Conservation (phyloP, 108 stramenopile species). For the Skeletonema potamos region DNA sequence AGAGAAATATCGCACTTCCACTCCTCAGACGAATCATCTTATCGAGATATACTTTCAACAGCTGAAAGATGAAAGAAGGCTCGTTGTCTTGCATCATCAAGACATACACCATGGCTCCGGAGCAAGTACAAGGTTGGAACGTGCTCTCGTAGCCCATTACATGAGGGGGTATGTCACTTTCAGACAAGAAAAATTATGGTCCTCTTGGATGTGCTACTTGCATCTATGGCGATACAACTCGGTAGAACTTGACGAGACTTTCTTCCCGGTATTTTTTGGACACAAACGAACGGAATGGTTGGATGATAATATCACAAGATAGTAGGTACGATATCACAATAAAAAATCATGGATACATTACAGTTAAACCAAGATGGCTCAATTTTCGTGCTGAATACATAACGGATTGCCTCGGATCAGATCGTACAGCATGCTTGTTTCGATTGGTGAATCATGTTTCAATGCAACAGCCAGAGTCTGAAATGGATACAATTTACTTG, state of each 20-base stretch:
- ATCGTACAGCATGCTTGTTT: conserved; percentile 37
- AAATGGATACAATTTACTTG: conserved; percentile 37
- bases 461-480: conserved; percentile 23
- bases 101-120: conserved; percentile 30
- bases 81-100: conserved; percentile 30
- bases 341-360: background rate
- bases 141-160: conserved; percentile 40
- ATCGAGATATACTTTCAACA: background rate
- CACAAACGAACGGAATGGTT: conserved; percentile 4
- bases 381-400: conserved; percentile 13
- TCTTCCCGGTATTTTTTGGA: conserved; percentile 42
- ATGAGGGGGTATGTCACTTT: conserved; percentile 24
- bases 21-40: conserved; percentile 1
- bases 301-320: conserved; percentile 5
- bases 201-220: conserved; percentile 19
- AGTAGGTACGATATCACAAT: background rate
- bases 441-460: conserved; percentile 2
- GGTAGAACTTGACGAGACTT: conserved; percentile 24
- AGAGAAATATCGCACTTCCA: conserved; percentile 24
- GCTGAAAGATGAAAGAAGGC: conserved; percentile 16
- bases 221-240: conserved; percentile 48
- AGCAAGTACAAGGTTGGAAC: conserved; percentile 9
- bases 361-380: background rate
- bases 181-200: background rate
- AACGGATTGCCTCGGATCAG: conserved; percentile 30